Evolutionary conservation across 2,329 filamentous ascomycete genomes (phyloP).

Genomic region (Byssoonygena ceratinophila): DNA sequence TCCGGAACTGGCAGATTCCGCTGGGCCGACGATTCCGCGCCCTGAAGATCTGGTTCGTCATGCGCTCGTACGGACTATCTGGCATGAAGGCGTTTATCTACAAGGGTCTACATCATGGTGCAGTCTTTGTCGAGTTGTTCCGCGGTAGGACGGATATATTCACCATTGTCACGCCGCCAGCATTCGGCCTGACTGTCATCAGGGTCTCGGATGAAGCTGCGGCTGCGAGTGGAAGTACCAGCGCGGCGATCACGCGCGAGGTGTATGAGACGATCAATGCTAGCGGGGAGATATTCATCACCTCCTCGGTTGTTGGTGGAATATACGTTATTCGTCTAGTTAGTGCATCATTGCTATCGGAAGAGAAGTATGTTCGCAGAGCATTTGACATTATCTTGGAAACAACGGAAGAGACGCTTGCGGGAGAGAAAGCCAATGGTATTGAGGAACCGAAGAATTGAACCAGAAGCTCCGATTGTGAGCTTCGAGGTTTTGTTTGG

Average conservation of each 20-base stretch:
- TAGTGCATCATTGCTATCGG: slow-evolving; percentile 57
- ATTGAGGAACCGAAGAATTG: background rate
- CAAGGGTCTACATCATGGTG: slow-evolving; percentile 57
- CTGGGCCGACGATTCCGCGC: slow-evolving; percentile 78
- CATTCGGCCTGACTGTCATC: slow-evolving; percentile 71
- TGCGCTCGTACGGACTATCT: slow-evolving; percentile 67
- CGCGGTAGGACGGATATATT: slow-evolving; percentile 57
- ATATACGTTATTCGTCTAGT: slow-evolving; percentile 73
- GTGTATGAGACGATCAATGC: slow-evolving; percentile 67
- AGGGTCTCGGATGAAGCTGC: slow-evolving; percentile 43
- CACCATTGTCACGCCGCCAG: slow-evolving; percentile 59
- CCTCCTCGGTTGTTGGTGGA: slow-evolving; percentile 61
- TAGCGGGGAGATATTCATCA: slow-evolving; percentile 70
- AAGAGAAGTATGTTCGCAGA: slow-evolving; percentile 60
- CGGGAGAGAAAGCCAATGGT: background rate
- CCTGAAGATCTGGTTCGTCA: slow-evolving; percentile 90
- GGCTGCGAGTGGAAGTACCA: slow-evolving; percentile 4
- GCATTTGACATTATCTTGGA: slow-evolving; percentile 65
- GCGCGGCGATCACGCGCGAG: slow-evolving; percentile 54
- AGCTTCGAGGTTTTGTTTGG: background rate
- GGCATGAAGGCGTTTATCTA: slow-evolving; percentile 66
- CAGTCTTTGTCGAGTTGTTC: slow-evolving; percentile 56
- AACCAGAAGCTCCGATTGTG: background rate
- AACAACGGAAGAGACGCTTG: slow-evolving; percentile 47
- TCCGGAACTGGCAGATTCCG: slow-evolving; percentile 94